These are phyloP conservation scores for Aspergillus conjunctus DNA, from an alignment of 495 filamentous ascomycete genomes.

Conservation along the genomic window DNA sequence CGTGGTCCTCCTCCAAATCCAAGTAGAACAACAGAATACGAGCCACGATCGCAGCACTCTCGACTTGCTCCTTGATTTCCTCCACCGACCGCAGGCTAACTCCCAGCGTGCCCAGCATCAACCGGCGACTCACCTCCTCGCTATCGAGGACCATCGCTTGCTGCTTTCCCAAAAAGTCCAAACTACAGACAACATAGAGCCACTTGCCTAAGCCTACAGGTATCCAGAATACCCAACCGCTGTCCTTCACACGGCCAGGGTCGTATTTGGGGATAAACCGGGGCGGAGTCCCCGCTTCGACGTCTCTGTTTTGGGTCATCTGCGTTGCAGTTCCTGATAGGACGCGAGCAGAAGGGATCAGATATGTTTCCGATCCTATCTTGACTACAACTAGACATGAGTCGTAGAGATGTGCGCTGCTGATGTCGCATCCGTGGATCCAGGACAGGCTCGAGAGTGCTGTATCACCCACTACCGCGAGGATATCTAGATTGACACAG, in stretches of 20 bases:
- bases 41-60: background rate
- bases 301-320: background rate
- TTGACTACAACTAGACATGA: background rate
- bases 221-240: background rate
- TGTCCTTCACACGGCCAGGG: background rate
- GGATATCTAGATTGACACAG: background rate
- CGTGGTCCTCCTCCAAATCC: background rate
- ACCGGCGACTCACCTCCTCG: background rate
- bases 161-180: constrained; percentile 1
- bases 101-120: background rate
- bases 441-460: background rate
- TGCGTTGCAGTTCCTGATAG: background rate
- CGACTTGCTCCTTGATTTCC: background rate
- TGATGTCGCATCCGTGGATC: constrained; percentile 5
- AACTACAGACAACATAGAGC: background rate
- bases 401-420: background rate
- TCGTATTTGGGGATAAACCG: constrained; percentile 1
- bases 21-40: background rate
- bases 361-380: background rate
- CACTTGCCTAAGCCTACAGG: background rate
- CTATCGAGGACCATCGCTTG: background rate
- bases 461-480: background rate
- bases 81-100: constrained; percentile 2
- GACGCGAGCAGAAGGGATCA: constrained; percentile 1
- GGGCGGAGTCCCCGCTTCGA: background rate